Conservation (phyloP, 495 filamentous ascomycete genomes). For the Collariella sp. region DNA sequence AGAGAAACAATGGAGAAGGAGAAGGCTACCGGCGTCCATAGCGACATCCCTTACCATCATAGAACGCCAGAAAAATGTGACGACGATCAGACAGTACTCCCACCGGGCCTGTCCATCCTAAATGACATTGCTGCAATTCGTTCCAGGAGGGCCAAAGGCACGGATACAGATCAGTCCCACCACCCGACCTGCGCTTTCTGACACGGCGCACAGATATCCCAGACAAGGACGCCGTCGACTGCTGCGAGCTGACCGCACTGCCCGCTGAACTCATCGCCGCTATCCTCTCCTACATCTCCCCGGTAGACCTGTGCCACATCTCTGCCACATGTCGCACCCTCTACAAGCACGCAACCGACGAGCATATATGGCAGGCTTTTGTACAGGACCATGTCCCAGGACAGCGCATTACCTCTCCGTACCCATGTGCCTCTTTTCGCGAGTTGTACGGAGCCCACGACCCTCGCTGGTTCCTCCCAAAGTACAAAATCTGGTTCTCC, state of each 20-base stretch:
- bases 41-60: too few species aligned
- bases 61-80: too few species aligned
- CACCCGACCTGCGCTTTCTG: too few species aligned
- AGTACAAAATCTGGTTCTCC: constrained; percentile 76
- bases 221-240: neutral
- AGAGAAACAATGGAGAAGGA: too few species aligned
- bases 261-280: constrained; percentile 56
- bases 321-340: constrained; percentile 50
- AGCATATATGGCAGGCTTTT: constrained; percentile 54
- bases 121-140: too few species aligned
- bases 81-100: too few species aligned
- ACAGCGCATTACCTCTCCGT: constrained; percentile 43
- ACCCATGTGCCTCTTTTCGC: constrained; percentile 52
- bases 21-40: too few species aligned
- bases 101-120: too few species aligned
- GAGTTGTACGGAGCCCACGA: constrained; percentile 66
- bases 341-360: constrained; percentile 42
- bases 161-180: too few species aligned
- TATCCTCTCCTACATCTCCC: constrained; percentile 53
- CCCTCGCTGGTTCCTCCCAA: constrained; percentile 75
- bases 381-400: constrained; percentile 55
- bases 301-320: constrained; percentile 46
- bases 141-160: too few species aligned
- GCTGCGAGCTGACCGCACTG: constrained; percentile 35
- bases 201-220: too few species aligned